Evolutionary conservation across 805 yeast species (phyloP).

Genomic region (Wickerhamomyces queroliae): DNA sequence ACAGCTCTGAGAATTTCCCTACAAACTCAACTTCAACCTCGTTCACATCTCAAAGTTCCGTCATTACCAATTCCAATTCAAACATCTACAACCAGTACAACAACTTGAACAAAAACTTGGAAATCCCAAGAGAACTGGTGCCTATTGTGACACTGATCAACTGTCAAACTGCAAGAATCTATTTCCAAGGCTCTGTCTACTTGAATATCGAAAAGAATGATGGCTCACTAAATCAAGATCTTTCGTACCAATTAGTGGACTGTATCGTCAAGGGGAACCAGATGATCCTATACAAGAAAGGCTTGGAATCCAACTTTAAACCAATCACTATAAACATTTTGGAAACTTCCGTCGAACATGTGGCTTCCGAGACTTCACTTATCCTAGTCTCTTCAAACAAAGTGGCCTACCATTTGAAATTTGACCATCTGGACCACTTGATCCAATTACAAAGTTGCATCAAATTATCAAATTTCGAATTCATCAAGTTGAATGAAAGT

Average conservation of each 20-base stretch:
- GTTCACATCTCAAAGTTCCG: not conserved
- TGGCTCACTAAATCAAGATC: slow-evolving; percentile 27
- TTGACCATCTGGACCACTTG: slow-evolving; percentile 7
- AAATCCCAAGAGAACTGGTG: slow-evolving; percentile 55
- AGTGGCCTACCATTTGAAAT: slow-evolving; percentile 17
- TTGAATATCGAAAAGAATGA: slow-evolving; percentile 21
- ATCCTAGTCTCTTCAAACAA: slow-evolving; percentile 10
- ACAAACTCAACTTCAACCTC: slow-evolving; percentile 1
- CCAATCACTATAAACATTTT: slow-evolving; percentile 28
- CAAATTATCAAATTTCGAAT: slow-evolving; percentile 51
- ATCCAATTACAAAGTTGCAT: slow-evolving; percentile 42
- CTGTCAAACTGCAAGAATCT: slow-evolving; percentile 64
- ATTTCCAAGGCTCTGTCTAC: slow-evolving; percentile 40
- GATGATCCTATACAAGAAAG: slow-evolving; percentile 38
- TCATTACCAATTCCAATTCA: not conserved
- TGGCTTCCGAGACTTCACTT: slow-evolving; percentile 2
- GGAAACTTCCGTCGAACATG: slow-evolving; percentile 12
- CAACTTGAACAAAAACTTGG: slow-evolving; percentile 11
- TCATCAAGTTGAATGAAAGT: slow-evolving; percentile 49
- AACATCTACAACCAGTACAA: slow-evolving; percentile 9
- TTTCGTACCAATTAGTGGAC: slow-evolving; percentile 6
- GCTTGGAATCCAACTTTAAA: slow-evolving; percentile 33
- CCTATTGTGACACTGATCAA: slow-evolving; percentile 68
- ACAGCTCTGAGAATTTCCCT: not conserved
- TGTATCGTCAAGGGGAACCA: slow-evolving; percentile 44